Evolutionary conservation across 2,329 filamentous ascomycete genomes (phyloP).

Genomic region (Ophiostoma perfectum): DNA sequence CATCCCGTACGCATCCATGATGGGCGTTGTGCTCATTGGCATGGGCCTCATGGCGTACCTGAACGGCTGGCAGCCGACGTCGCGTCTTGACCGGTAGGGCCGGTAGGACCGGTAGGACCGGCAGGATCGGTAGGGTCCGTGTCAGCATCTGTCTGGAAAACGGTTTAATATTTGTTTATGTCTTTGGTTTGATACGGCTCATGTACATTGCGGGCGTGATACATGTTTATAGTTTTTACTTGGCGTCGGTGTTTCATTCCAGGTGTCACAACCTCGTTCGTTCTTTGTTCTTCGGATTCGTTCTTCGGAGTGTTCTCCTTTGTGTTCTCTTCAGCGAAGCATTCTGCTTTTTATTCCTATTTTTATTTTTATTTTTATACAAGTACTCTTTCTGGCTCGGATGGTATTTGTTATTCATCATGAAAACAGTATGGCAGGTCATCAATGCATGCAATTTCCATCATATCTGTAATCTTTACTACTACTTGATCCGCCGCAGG

Average conservation of each 20-base stretch:
- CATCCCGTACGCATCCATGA: slow-evolving; percentile 73
- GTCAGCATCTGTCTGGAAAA: slow-evolving; percentile 3
- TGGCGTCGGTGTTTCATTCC: slow-evolving; percentile 10
- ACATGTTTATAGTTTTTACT: background rate
- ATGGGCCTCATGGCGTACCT: slow-evolving; percentile 83
- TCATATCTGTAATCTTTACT: too few relatives aligned
- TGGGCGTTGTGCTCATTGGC: slow-evolving; percentile 74
- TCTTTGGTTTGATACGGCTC: slow-evolving; percentile 3
- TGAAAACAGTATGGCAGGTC: too few relatives aligned
- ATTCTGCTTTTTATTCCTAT: background rate
- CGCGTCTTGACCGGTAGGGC: slow-evolving; percentile 33
- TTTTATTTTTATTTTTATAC: background rate
- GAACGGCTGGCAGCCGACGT: slow-evolving; percentile 66
- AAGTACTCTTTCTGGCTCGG: background rate
- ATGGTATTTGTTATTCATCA: background rate
- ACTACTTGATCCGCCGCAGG: slow-evolving; percentile 22
- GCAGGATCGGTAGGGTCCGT: background rate
- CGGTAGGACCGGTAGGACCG: background rate
- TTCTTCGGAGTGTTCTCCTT: background rate
- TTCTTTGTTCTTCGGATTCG: background rate
- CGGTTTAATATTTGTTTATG: slow-evolving; percentile 7
- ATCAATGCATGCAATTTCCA: too few relatives aligned
- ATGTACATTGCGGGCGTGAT: slow-evolving; percentile 11
- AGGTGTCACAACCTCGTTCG: background rate
- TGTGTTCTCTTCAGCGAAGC: background rate